These are phyloP conservation scores for Diaporthe vaccinii DNA, from an alignment of 2,329 filamentous ascomycete species.

Conservation along the genomic window DNA sequence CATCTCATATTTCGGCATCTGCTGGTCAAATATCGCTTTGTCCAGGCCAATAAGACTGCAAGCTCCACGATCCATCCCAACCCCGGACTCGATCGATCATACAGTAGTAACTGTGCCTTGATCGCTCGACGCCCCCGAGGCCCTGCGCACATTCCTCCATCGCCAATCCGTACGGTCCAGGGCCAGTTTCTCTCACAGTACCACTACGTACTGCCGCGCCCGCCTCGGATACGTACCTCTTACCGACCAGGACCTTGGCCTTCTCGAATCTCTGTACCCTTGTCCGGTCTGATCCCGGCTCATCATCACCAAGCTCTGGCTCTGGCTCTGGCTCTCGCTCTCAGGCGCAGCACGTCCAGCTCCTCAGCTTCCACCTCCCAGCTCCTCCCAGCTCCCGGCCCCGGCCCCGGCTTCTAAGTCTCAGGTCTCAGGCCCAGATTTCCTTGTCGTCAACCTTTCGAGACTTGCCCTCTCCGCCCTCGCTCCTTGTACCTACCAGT, in stretches of 20 bases:
- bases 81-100: slow-evolving; percentile 32
- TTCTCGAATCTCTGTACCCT: slow-evolving; percentile 38
- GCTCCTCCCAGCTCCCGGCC: slow-evolving; percentile 32
- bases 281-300: slow-evolving; percentile 37
- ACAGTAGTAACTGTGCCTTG: slow-evolving; percentile 37
- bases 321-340: slow-evolving; percentile 27
- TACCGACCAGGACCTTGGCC: slow-evolving; percentile 33
- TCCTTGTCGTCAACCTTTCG: slow-evolving; percentile 38
- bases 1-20: slow-evolving; percentile 33
- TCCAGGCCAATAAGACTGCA: slow-evolving; percentile 34
- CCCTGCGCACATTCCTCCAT: slow-evolving; percentile 30
- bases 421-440: slow-evolving; percentile 37
- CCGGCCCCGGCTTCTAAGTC: slow-evolving; percentile 36
- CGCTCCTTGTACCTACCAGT: slow-evolving; percentile 30
- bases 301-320: slow-evolving; percentile 26
- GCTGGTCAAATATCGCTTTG: slow-evolving; percentile 36
- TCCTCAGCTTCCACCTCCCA: slow-evolving; percentile 34
- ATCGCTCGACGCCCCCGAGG: slow-evolving; percentile 32
- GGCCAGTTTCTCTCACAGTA: slow-evolving; percentile 33
- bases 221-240: slow-evolving; percentile 38
- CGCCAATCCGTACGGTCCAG: slow-evolving; percentile 32
- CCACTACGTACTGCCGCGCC: slow-evolving; percentile 19
- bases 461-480: slow-evolving; percentile 28
- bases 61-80: slow-evolving; percentile 34
- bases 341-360: slow-evolving; percentile 34